Evolutionary conservation across 2,329 filamentous ascomycete species (phyloP).

Genomic region (Aspergillus proliferans): DNA sequence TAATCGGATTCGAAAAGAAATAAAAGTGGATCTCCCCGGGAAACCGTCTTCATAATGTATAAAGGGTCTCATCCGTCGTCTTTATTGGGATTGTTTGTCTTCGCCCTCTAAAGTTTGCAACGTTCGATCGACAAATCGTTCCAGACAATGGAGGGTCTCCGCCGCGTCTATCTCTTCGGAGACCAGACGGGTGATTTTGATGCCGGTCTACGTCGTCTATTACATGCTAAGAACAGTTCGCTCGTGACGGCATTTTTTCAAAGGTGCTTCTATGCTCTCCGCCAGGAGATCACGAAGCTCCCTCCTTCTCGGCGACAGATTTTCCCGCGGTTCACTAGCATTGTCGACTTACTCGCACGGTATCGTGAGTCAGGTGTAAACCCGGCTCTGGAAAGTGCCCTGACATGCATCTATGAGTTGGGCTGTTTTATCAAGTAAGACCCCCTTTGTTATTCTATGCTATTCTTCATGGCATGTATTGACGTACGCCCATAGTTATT

Average conservation of each 20-base stretch:
- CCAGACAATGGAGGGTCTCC: conserved; percentile 25
- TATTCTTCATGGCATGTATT: neutral
- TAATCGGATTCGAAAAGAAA: neutral
- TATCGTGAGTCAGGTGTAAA: conserved; percentile 28
- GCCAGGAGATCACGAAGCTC: conserved; percentile 33
- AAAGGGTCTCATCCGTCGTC: neutral
- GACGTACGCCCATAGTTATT: conserved; percentile 25
- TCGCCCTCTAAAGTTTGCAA: neutral
- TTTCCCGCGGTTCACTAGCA: conserved; percentile 36
- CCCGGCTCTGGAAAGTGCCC: conserved; percentile 37
- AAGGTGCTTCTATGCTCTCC: conserved; percentile 36
- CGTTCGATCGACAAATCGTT: neutral
- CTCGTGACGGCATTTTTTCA: conserved; percentile 39
- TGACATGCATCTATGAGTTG: conserved; percentile 40
- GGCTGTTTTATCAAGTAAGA: conserved; percentile 41
- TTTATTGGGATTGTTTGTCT: neutral
- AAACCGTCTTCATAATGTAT: neutral
- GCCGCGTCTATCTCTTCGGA: conserved; percentile 41
- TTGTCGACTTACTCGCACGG: conserved; percentile 32
- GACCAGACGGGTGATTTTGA: conserved; percentile 42
- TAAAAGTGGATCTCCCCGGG: neutral
- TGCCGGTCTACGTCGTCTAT: conserved; percentile 35
- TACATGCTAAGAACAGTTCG: conserved; percentile 38
- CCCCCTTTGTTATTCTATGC: neutral
- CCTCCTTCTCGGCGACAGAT: conserved; percentile 28